These are phyloP conservation scores for Neonectria coccinea DNA, from an alignment of 2,329 filamentous ascomycete genomes.

Conservation along the genomic window DNA sequence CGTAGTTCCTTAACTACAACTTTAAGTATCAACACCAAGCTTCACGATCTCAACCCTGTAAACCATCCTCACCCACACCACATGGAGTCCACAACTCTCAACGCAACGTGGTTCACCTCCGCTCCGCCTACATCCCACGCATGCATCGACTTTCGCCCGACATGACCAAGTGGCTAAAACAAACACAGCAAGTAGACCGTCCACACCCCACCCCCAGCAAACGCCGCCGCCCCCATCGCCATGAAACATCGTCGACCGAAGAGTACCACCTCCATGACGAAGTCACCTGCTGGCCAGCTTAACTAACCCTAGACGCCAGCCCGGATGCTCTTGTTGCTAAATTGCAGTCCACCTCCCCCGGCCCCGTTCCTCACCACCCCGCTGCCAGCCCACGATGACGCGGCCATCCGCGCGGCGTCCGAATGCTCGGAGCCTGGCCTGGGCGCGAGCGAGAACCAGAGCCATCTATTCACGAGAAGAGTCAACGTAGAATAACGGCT, in stretches of 20 bases:
- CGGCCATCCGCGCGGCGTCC: slow-evolving; percentile 38
- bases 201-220: not conserved
- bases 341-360: not conserved
- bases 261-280: not conserved
- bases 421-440: slow-evolving; percentile 10
- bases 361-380: slow-evolving; percentile 24
- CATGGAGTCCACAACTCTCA: slow-evolving; percentile 1
- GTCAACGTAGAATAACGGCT: slow-evolving; percentile 5
- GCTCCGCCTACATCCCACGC: not conserved
- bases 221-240: slow-evolving; percentile 1
- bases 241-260: slow-evolving; percentile 9
- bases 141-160: not conserved
- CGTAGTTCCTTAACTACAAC: not conserved
- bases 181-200: slow-evolving; percentile 5
- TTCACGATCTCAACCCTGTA: not conserved
- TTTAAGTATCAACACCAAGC: slow-evolving; percentile 4
- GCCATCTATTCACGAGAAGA: not conserved
- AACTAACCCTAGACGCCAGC: not conserved
- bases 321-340: not conserved
- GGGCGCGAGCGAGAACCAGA: slow-evolving; percentile 15
- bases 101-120: not conserved
- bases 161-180: not conserved
- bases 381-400: slow-evolving; percentile 40
- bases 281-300: not conserved
- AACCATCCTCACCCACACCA: not conserved